These are phyloP conservation scores for Fusarium sp. DNA, from an alignment of 2,329 filamentous ascomycete species.

Conservation along the genomic window DNA sequence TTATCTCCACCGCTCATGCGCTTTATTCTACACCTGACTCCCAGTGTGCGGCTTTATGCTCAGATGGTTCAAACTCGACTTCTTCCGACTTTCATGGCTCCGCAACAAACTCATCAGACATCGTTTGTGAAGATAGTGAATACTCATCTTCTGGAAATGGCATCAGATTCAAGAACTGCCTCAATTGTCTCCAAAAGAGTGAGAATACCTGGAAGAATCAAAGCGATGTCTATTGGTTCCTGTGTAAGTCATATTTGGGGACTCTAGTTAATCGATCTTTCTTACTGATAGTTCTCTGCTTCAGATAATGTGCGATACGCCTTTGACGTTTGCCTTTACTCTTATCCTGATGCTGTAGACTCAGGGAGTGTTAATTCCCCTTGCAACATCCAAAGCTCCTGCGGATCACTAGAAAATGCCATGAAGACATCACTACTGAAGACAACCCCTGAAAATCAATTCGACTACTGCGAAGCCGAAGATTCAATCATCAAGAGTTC, in stretches of 20 bases:
- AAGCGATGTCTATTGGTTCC: slow-evolving; percentile 55
- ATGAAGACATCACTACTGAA: slow-evolving; percentile 48
- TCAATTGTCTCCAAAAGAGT: slow-evolving; percentile 62
- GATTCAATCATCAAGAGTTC: slow-evolving; percentile 50
- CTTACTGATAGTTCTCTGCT: not conserved
- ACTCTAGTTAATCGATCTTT: not conserved
- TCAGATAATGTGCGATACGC: slow-evolving; percentile 65
- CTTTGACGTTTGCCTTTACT: slow-evolving; percentile 61
- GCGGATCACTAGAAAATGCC: slow-evolving; percentile 55
- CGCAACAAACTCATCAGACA: slow-evolving; percentile 59
- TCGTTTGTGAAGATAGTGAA: slow-evolving; percentile 59
- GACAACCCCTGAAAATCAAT: slow-evolving; percentile 42
- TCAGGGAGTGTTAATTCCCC: slow-evolving; percentile 54
- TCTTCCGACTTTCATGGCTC: slow-evolving; percentile 52
- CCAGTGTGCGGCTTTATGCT: slow-evolving; percentile 61
- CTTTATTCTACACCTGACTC: slow-evolving; percentile 63
- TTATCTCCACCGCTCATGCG: not conserved
- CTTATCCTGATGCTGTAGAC: slow-evolving; percentile 49
- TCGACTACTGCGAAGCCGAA: slow-evolving; percentile 58
- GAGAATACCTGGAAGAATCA: slow-evolving; percentile 33
- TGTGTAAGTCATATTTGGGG: slow-evolving; percentile 56
- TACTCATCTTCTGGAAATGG: slow-evolving; percentile 55
- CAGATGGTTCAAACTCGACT: slow-evolving; percentile 54
- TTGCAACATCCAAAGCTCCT: slow-evolving; percentile 58
- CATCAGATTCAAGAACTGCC: slow-evolving; percentile 61